Evolutionary conservation across 2,329 filamentous ascomycete species (phyloP).

Genomic region (Cordyceps tenuipes): DNA sequence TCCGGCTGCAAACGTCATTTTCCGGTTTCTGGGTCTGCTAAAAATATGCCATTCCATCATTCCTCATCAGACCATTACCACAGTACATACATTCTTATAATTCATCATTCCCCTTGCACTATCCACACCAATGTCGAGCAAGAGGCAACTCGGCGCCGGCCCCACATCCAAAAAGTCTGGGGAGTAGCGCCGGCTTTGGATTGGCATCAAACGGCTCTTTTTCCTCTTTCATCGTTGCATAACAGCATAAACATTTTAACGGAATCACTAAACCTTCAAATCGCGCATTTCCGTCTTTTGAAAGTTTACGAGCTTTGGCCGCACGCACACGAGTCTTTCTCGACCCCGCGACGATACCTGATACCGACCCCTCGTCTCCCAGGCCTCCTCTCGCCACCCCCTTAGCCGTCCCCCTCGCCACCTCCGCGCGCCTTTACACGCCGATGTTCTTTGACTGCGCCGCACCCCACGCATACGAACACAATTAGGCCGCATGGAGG

Average conservation of each 20-base stretch:
- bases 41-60: background rate
- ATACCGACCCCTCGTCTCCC: background rate
- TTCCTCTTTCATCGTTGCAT: background rate
- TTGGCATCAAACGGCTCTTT: background rate
- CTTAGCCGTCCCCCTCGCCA: background rate
- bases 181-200: constrained; percentile 7
- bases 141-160: background rate
- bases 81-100: too few relatives aligned
- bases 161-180: constrained; percentile 3
- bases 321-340: background rate
- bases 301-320: too few relatives aligned
- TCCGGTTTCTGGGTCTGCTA: background rate
- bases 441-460: background rate
- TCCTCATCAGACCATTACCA: background rate
- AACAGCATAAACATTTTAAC: background rate
- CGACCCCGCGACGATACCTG: background rate
- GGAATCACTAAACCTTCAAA: background rate
- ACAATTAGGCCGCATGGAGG: constrained; percentile 1
- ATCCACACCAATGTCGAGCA: background rate
- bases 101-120: too few relatives aligned
- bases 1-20: background rate
- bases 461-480: background rate
- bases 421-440: background rate
- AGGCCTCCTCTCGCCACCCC: background rate
- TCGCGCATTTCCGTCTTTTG: background rate